Evolutionary conservation across 73 alveolate genomes (phyloP).

Genomic region (Uronychia setigera): DNA sequence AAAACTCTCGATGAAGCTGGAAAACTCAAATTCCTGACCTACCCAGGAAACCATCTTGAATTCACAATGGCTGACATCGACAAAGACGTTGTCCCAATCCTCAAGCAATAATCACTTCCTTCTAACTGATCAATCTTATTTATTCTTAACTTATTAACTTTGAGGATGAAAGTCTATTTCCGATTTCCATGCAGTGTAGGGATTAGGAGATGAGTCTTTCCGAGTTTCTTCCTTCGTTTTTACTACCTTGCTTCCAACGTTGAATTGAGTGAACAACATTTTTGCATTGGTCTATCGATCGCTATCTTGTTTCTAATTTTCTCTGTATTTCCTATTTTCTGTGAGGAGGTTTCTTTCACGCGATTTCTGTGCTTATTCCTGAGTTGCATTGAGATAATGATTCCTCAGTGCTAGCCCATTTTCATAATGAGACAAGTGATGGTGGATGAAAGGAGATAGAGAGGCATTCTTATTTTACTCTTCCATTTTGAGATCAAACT

Average conservation of each 20-base stretch:
- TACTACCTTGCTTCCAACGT: neutral
- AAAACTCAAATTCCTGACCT: constrained; percentile 47
- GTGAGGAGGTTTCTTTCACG: neutral
- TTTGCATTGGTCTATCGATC: neutral
- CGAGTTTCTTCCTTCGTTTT: neutral
- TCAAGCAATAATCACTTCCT: constrained; percentile 20
- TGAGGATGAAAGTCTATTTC: neutral
- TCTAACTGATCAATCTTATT: too few relatives aligned
- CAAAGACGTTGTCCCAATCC: constrained; percentile 55
- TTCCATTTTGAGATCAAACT: neutral
- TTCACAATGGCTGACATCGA: constrained; percentile 70
- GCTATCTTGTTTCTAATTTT: neutral
- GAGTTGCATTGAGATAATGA: neutral
- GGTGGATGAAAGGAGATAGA: neutral
- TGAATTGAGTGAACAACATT: neutral
- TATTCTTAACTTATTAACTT: neutral
- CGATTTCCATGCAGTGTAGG: neutral
- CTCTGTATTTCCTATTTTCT: neutral
- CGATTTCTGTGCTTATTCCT: neutral
- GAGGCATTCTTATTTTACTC: neutral
- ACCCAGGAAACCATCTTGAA: constrained; percentile 82
- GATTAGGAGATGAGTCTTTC: neutral
- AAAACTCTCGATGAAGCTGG: constrained; percentile 77
- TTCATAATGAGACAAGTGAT: neutral
- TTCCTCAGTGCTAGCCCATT: neutral